Percentiles rank a stretch among this genome's conserved stretches.
Conservation (phyloP, 2,329 filamentous ascomycete species). For the Didymella arachidicola region DNA sequence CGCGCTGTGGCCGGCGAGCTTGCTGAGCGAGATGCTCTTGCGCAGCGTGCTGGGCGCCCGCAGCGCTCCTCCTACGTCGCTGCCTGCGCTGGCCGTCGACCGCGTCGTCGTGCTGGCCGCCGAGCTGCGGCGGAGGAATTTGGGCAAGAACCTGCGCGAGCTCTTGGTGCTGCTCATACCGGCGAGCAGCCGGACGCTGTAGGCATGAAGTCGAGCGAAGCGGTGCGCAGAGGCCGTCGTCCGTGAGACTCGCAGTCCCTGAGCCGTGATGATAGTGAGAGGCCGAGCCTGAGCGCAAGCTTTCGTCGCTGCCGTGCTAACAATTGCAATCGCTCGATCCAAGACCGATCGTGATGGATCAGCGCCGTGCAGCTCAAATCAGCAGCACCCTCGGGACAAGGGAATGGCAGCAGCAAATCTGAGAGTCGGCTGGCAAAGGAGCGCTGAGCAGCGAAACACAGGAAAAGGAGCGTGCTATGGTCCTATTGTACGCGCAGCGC, state of each 20-base stretch:
- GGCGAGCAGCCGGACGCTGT: slow-evolving; percentile 30
- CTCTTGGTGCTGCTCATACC: slow-evolving; percentile 49
- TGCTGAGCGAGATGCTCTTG: slow-evolving; percentile 43
- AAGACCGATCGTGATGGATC: slow-evolving; percentile 3
- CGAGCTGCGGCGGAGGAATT: slow-evolving; percentile 41
- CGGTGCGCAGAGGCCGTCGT: slow-evolving; percentile 6
- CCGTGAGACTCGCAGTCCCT: background rate
- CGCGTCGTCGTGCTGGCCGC: slow-evolving; percentile 35
- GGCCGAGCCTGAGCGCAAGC: background rate
- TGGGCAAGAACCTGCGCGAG: slow-evolving; percentile 41
- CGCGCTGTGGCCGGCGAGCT: slow-evolving; percentile 35
- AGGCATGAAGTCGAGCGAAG: slow-evolving; percentile 26
- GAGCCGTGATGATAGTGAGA: background rate
- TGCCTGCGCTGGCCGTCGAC: slow-evolving; percentile 39
- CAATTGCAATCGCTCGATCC: slow-evolving; percentile 6
- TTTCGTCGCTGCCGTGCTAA: background rate
- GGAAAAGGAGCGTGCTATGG: slow-evolving; percentile 13
- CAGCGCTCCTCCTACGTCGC: slow-evolving; percentile 26
- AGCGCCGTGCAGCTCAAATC: background rate
- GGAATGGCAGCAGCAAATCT: background rate
- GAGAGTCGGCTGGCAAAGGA: background rate
- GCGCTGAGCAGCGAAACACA: slow-evolving; percentile 9
- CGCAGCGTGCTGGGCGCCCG: slow-evolving; percentile 30
- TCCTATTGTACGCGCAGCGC: slow-evolving; percentile 7
- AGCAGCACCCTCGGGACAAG: background rate